phyloP scores from a whole-genome alignment of 1,139 yeast genomes.

The Zygosaccharomyces pseudobailii region DNA sequence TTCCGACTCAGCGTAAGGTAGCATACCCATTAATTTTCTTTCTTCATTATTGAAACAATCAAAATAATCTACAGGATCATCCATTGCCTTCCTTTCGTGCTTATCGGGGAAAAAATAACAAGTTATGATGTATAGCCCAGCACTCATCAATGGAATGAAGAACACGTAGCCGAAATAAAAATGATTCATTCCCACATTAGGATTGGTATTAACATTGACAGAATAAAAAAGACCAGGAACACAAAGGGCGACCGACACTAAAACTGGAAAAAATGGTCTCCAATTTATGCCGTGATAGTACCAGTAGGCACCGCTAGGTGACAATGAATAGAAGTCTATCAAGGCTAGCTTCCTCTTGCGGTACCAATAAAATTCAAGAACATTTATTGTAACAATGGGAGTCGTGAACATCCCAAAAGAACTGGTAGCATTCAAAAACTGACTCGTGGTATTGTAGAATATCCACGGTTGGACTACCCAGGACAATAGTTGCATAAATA shows the following conservation, averaged over 20 bases:
- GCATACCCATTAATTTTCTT: slow-evolving; percentile 14
- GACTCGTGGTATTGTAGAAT: slow-evolving; percentile 34
- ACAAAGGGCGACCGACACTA: slow-evolving; percentile 26
- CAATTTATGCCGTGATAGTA: slow-evolving; percentile 33
- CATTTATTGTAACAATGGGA: slow-evolving; percentile 34
- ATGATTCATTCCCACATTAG: slow-evolving; percentile 33
- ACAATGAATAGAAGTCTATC: slow-evolving; percentile 26
- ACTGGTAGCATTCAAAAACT: slow-evolving; percentile 34
- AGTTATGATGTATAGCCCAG: slow-evolving; percentile 8
- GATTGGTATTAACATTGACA: slow-evolving; percentile 30
- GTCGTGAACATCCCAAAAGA: slow-evolving; percentile 34
- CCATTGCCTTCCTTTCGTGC: slow-evolving; percentile 16
- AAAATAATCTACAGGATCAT: slow-evolving; percentile 23
- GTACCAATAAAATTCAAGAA: slow-evolving; percentile 33
- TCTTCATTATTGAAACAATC: slow-evolving; percentile 23
- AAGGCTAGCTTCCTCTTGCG: slow-evolving; percentile 23
- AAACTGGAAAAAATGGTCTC: slow-evolving; percentile 32
- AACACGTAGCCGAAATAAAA: slow-evolving; percentile 30
- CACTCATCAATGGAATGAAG: slow-evolving; percentile 17
- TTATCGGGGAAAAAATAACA: slow-evolving; percentile 12
- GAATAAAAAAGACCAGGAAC: slow-evolving; percentile 27
- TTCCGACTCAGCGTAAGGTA: slow-evolving; percentile 5
- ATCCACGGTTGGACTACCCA: slow-evolving; percentile 41
- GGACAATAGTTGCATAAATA: slow-evolving; percentile 34
- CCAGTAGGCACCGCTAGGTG: slow-evolving; percentile 25